A percentile compares a stretch with the other conserved stretches of the same genome.
Evolutionary conservation across 176 grass and related monocot genomes (phyloP).

Genomic region (Sorghum bicolor): Sorghum_bicolor_NCBIv3 NC_012870.2:67953501-67954000

Average conservation of each 20-base stretch:
- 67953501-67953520: conserved; percentile 74
- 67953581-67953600: conserved; percentile 57
- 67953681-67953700: conserved; percentile 7
- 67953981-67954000: not conserved
- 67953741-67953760: not conserved
- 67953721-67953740: not conserved
- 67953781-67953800: not conserved
- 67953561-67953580: conserved; percentile 81
- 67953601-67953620: conserved; percentile 13
- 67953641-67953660: conserved; percentile 10
- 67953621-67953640: not conserved
- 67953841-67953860: not conserved
- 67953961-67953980: not conserved
- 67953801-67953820: not conserved
- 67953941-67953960: not conserved
- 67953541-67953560: conserved; percentile 79
- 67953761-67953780: not conserved
- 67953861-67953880: not conserved
- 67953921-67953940: not conserved
- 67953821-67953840: not conserved
- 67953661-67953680: not conserved
- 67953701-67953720: conserved; percentile 21
- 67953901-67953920: not conserved
- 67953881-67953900: not conserved
- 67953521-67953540: conserved; percentile 86